A percentile compares a stretch with the other conserved stretches of the same genome.
These are phyloP conservation scores for Yamadazyma atlantica DNA, from an alignment of 1,139 yeast genomes.

Conservation along the genomic window DNA sequence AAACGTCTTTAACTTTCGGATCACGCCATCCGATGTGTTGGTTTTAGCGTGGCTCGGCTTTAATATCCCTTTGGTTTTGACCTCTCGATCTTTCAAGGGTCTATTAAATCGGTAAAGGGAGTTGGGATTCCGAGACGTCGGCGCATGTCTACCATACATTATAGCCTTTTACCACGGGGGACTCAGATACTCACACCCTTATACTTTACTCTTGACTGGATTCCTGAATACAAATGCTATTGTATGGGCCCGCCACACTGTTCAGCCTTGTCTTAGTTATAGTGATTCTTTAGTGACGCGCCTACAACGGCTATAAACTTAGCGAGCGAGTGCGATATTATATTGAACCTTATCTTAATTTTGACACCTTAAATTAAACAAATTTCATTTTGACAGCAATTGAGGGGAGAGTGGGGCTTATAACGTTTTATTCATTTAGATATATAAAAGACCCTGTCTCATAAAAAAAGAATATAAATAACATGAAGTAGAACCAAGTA, in stretches of 20 bases:
- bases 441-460: too few relatives aligned
- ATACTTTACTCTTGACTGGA: too few relatives aligned
- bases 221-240: too few relatives aligned
- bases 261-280: too few relatives aligned
- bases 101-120: not conserved
- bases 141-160: not conserved
- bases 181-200: too few relatives aligned
- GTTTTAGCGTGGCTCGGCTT: slow-evolving; percentile 10
- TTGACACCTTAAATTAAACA: not conserved
- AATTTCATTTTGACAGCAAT: too few relatives aligned
- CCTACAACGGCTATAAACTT: not conserved
- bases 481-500: too few relatives aligned
- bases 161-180: too few relatives aligned
- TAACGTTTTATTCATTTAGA: too few relatives aligned
- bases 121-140: not conserved
- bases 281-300: too few relatives aligned
- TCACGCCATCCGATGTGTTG: slow-evolving; percentile 7
- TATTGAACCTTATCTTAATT: not conserved
- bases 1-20: slow-evolving; percentile 11
- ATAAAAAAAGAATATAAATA: too few relatives aligned
- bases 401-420: too few relatives aligned
- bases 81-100: not conserved
- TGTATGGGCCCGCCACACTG: not conserved
- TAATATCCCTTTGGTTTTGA: slow-evolving; percentile 11
- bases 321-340: not conserved